phyloP scores from a whole-genome alignment of 352 stramenopile genomes.

The Globisporangium nagaii region DNA sequence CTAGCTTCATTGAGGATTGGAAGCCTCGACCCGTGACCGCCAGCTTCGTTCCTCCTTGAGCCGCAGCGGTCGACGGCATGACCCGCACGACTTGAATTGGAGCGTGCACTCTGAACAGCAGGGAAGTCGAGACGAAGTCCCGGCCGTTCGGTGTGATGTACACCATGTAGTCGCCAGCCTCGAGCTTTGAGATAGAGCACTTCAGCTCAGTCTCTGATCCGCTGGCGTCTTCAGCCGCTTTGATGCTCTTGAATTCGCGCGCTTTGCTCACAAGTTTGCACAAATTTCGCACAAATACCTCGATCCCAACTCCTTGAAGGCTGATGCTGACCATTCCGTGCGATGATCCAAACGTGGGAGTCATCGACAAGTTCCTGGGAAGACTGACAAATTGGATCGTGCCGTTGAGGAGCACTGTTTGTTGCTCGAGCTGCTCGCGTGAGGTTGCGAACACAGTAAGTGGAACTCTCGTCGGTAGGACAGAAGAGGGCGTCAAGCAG shows the following conservation, averaged over 20 bases:
- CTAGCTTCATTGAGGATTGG: slow-evolving; percentile 31
- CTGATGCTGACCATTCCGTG: slow-evolving; percentile 17
- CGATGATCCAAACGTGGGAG: slow-evolving; percentile 21
- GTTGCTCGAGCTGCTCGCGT: neutral
- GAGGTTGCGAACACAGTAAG: slow-evolving; percentile 12
- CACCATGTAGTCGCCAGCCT: slow-evolving; percentile 21
- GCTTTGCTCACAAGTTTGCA: slow-evolving; percentile 7
- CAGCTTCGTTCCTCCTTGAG: slow-evolving; percentile 12
- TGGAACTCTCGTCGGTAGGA: slow-evolving; percentile 2
- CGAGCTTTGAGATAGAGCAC: slow-evolving; percentile 21
- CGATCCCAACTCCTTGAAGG: slow-evolving; percentile 4
- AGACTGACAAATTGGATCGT: slow-evolving; percentile 14
- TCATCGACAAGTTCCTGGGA: slow-evolving; percentile 6
- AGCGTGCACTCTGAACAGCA: slow-evolving; percentile 21
- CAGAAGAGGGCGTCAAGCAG: slow-evolving; percentile 18
- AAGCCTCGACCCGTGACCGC: slow-evolving; percentile 26
- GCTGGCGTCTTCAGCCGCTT: neutral
- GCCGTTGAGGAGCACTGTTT: slow-evolving; percentile 16
- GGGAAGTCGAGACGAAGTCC: slow-evolving; percentile 17
- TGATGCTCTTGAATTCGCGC: neutral
- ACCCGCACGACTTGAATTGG: slow-evolving; percentile 17
- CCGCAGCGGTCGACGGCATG: slow-evolving; percentile 14
- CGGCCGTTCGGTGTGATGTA: slow-evolving; percentile 31
- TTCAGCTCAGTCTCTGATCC: neutral
- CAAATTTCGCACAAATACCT: neutral